Conservation (phyloP, 352 stramenopile genomes). For the Globisporangium okanoganense region DNA sequence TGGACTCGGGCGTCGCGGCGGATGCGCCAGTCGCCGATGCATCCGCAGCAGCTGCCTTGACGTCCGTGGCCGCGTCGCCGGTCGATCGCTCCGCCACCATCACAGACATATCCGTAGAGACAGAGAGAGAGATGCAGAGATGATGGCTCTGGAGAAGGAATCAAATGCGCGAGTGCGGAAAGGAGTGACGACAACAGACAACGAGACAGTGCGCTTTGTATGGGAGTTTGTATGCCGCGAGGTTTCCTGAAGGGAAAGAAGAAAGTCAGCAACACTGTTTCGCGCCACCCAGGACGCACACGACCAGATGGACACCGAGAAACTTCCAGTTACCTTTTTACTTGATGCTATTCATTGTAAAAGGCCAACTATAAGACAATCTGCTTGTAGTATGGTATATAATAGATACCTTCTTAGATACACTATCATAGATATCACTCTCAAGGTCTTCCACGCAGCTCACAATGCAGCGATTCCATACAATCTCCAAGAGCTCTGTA, state of each 20-base stretch:
- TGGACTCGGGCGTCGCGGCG: not conserved
- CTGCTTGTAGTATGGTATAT: not conserved
- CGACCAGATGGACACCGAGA: constrained; percentile 2
- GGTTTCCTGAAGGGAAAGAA: not conserved
- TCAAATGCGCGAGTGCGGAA: constrained; percentile 1
- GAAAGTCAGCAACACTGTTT: constrained; percentile 1
- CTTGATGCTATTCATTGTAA: not conserved
- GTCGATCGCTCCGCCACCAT: constrained; percentile 8
- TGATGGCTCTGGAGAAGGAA: not conserved
- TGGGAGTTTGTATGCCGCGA: constrained; percentile 12
- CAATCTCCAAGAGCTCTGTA: not conserved
- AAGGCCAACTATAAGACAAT: not conserved
- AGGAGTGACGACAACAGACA: constrained; percentile 1
- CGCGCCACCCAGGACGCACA: not conserved
- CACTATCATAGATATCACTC: not conserved
- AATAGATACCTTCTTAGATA: not conserved
- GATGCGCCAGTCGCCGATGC: not conserved
- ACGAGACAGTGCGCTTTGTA: not conserved
- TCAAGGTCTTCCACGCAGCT: not conserved
- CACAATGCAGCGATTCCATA: constrained; percentile 3
- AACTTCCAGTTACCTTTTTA: not conserved
- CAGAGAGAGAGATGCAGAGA: not conserved
- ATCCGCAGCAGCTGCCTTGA: not conserved
- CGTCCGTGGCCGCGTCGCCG: not conserved
- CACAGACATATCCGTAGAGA: constrained; percentile 10